phyloP scores from a whole-genome alignment of 2,329 filamentous ascomycete genomes.

The Epichloe sylvatica region DNA sequence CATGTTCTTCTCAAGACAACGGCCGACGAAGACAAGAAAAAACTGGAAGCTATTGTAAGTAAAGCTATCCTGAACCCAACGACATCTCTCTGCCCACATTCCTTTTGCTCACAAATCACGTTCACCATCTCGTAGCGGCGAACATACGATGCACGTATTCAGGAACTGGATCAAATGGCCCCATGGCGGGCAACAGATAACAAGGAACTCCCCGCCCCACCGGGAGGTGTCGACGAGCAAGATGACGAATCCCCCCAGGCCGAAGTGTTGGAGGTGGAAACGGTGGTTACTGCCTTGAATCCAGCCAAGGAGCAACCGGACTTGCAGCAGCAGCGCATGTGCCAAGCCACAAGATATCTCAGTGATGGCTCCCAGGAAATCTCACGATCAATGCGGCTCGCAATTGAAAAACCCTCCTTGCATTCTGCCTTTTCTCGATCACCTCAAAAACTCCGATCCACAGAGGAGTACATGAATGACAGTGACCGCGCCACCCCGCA shows the following conservation, averaged over 20 bases:
- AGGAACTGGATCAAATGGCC: constrained; percentile 65
- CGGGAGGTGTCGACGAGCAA: constrained; percentile 36
- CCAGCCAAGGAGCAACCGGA: constrained; percentile 20
- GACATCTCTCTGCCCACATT: not conserved
- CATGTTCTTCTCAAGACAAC: constrained; percentile 77
- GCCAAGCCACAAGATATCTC: constrained; percentile 9
- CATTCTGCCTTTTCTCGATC: constrained; percentile 42
- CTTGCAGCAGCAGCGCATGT: constrained; percentile 10
- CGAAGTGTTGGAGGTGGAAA: not conserved
- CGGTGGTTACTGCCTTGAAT: constrained; percentile 16
- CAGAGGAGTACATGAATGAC: constrained; percentile 28
- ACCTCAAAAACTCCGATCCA: constrained; percentile 19
- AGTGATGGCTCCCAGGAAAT: constrained; percentile 13
- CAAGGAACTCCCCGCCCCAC: constrained; percentile 63
- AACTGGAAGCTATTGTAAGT: constrained; percentile 86
- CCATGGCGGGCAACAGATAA: constrained; percentile 39
- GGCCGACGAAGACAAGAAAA: constrained; percentile 74
- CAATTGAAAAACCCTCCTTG: constrained; percentile 18
- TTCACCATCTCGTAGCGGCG: constrained; percentile 42
- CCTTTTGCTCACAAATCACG: not conserved
- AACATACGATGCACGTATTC: constrained; percentile 82
- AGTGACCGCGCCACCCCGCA: constrained; percentile 54
- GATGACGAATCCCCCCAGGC: constrained; percentile 3
- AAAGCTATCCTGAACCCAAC: not conserved
- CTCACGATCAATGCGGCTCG: constrained; percentile 7